Evolutionary conservation across 1,284 basidiomycete genomes (phyloP).

Genomic region (Irpex sp.): DNA sequence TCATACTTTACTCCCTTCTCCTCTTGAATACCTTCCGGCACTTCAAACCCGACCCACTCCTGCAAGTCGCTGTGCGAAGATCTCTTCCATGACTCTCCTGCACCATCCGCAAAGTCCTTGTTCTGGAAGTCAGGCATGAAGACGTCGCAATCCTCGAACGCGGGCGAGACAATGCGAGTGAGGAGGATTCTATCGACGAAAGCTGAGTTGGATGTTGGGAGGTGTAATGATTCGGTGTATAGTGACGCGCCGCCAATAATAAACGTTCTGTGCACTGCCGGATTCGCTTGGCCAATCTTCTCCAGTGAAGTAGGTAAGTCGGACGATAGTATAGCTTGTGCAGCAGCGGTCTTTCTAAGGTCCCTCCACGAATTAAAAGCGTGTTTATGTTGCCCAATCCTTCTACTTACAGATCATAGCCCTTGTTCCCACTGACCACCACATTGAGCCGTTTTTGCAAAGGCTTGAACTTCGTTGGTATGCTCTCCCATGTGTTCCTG

Average conservation of each 20-base stretch:
- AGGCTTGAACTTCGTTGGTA: conserved; percentile 87
- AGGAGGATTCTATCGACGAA: conserved; percentile 80
- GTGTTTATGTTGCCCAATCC: neutral
- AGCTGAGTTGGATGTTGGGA: conserved; percentile 32
- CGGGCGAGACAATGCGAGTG: conserved; percentile 77
- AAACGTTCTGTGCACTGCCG: conserved; percentile 54
- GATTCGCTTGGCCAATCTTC: neutral
- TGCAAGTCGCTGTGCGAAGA: conserved; percentile 60
- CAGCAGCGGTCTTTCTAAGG: neutral
- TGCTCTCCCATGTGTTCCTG: conserved; percentile 96
- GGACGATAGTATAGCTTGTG: neutral
- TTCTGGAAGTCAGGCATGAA: conserved; percentile 75
- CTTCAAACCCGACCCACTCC: conserved; percentile 78
- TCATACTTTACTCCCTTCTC: conserved; percentile 84
- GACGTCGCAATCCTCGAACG: conserved; percentile 81
- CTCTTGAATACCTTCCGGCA: conserved; percentile 70
- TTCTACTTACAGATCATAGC: conserved; percentile 61
- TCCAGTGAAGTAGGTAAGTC: neutral
- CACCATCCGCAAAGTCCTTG: conserved; percentile 18
- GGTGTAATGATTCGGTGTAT: conserved; percentile 67
- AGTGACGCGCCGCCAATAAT: conserved; percentile 90
- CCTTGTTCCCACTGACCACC: conserved; percentile 68
- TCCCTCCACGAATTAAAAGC: neutral
- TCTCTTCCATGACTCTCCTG: conserved; percentile 46
- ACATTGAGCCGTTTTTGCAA: conserved; percentile 78